Evolutionary conservation across 257 asterid genomes (phyloP).

Genomic region (Haberlea rhodopensis): DNA sequence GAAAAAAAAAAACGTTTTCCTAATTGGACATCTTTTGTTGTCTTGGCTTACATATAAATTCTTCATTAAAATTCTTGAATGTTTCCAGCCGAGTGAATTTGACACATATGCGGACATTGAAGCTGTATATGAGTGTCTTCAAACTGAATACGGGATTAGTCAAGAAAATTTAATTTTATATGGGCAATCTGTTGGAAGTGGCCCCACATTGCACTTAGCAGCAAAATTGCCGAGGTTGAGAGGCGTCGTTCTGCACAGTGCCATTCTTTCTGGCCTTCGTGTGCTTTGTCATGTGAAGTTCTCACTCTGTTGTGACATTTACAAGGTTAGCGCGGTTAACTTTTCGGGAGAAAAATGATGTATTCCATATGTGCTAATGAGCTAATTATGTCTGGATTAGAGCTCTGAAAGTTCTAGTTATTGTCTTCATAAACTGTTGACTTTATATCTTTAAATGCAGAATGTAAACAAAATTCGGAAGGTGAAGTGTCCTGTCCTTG

Average conservation of each 20-base stretch:
- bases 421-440: conserved; percentile 21
- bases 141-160: conserved; percentile 84
- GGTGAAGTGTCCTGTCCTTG: conserved; percentile 94
- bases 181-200: conserved; percentile 99
- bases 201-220: conserved; percentile 95
- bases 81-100: conserved; percentile 80
- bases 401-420: conserved; percentile 20
- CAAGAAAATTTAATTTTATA: conserved; percentile 88
- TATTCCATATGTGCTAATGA: background rate
- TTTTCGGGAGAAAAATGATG: background rate
- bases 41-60: no score
- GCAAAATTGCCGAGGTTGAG: conserved; percentile 88
- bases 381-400: background rate
- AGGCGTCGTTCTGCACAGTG: conserved; percentile 97
- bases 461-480: conserved; percentile 83
- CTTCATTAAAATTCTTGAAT: conserved; percentile 4
- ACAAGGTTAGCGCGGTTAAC: conserved; percentile 52
- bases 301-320: conserved; percentile 87
- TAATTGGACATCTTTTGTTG: background rate
- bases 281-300: conserved; percentile 92
- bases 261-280: conserved; percentile 97
- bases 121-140: conserved; percentile 92
- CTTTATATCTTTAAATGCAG: conserved; percentile 49
- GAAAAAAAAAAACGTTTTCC: background rate
- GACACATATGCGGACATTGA: conserved; percentile 97